These are phyloP conservation scores for Chaetoceros tenuissimus DNA, from an alignment of 108 stramenopile genomes.

Conservation along the genomic window DNA sequence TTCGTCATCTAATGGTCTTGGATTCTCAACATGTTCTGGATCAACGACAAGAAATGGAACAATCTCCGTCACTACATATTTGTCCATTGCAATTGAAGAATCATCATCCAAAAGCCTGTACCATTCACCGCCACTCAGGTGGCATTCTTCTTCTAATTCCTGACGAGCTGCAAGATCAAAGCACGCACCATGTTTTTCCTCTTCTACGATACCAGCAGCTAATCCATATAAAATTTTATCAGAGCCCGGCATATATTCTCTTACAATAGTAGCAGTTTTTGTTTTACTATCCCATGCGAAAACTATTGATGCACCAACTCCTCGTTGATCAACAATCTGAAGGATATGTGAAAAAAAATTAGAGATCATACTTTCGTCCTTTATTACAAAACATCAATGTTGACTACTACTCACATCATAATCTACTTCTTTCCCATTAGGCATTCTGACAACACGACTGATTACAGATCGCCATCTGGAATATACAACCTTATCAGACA, in stretches of 20 bases:
- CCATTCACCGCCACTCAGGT: slow-evolving; percentile 68
- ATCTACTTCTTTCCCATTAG: slow-evolving; percentile 38
- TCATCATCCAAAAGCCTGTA: slow-evolving; percentile 32
- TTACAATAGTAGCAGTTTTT: slow-evolving; percentile 58
- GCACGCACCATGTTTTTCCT: slow-evolving; percentile 34
- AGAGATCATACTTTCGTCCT: neutral
- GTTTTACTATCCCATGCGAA: slow-evolving; percentile 72
- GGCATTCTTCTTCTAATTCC: slow-evolving; percentile 82
- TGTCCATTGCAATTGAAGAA: slow-evolving; percentile 57
- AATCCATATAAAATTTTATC: slow-evolving; percentile 49
- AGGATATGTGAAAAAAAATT: slow-evolving; percentile 2
- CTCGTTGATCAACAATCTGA: slow-evolving; percentile 30
- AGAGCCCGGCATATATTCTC: slow-evolving; percentile 76
- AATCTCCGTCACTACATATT: slow-evolving; percentile 64
- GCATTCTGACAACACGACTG: slow-evolving; percentile 37
- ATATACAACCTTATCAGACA: slow-evolving; percentile 45
- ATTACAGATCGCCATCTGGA: slow-evolving; percentile 55
- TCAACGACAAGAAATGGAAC: slow-evolving; percentile 60
- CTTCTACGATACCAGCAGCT: slow-evolving; percentile 72
- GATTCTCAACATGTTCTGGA: slow-evolving; percentile 49
- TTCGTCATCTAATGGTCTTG: slow-evolving; percentile 65
- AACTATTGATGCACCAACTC: slow-evolving; percentile 54
- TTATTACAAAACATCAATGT: neutral
- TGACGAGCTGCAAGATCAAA: slow-evolving; percentile 37
- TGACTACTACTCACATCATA: slow-evolving; percentile 42